Evolutionary conservation across 2,329 filamentous ascomycete species (phyloP).

Genomic region (Ophiostoma sp.): DNA sequence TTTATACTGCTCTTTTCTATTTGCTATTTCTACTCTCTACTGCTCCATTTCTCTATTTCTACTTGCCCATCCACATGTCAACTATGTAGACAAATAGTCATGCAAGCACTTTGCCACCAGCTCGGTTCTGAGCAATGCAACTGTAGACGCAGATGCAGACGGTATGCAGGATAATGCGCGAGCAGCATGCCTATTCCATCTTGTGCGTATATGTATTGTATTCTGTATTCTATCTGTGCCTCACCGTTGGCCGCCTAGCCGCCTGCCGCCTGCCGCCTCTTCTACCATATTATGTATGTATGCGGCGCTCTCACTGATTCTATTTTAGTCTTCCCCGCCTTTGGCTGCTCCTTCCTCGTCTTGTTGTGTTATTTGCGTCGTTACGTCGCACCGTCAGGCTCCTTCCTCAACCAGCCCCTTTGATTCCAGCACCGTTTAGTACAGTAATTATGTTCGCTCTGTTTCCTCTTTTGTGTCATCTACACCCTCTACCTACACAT

Average conservation of each 20-base stretch:
- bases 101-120: neutral
- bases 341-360: neutral
- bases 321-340: conserved; percentile 5
- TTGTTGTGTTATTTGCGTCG: too few species aligned
- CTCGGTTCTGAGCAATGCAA: neutral
- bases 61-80: too few species aligned
- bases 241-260: conserved; percentile 2
- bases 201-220: neutral
- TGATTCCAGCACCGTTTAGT: neutral
- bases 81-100: neutral
- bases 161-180: neutral
- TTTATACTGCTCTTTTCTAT: too few species aligned
- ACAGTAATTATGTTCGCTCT: neutral
- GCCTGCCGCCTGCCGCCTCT: neutral
- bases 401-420: neutral
- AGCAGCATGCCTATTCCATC: neutral
- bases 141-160: too few species aligned
- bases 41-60: neutral
- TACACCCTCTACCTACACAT: neutral
- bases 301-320: neutral
- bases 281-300: neutral
- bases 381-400: neutral
- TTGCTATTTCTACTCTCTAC: too few species aligned
- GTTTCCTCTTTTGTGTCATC: neutral
- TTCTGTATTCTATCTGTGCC: neutral